Conservation (phyloP, 2,329 filamentous ascomycete species). For the Paracoccidioides lutzii region DNA sequence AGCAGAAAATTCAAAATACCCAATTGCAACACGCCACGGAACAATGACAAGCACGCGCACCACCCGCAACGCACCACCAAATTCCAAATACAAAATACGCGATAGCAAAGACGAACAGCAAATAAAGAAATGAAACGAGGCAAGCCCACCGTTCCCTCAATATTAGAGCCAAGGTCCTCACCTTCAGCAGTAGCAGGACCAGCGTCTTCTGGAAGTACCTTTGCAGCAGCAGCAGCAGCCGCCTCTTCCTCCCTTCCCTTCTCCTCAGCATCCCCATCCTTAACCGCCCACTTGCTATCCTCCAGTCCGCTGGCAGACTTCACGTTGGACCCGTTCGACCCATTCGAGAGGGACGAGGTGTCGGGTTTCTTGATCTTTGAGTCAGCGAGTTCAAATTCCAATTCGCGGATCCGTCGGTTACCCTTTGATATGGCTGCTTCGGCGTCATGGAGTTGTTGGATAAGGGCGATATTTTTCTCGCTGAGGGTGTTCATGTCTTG, state of each 20-base stretch:
- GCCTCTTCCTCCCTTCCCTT: slow-evolving; percentile 12
- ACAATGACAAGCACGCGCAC: slow-evolving; percentile 2
- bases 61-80: slow-evolving; percentile 4
- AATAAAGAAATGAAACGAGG: slow-evolving; percentile 25
- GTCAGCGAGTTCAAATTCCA: slow-evolving; percentile 13
- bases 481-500: slow-evolving; percentile 16
- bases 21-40: slow-evolving; percentile 5
- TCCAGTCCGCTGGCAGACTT: slow-evolving; percentile 20
- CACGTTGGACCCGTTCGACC: slow-evolving; percentile 9
- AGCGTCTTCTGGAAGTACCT: slow-evolving; percentile 17
- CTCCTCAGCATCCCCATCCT: slow-evolving; percentile 15
- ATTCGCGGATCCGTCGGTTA: slow-evolving; percentile 13
- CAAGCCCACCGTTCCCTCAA: slow-evolving; percentile 36
- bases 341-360: slow-evolving; percentile 9
- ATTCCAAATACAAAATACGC: slow-evolving; percentile 14
- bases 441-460: slow-evolving; percentile 12
- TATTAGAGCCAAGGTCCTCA: slow-evolving; percentile 36
- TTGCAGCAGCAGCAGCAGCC: neutral
- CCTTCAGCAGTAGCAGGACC: slow-evolving; percentile 30
- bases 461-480: slow-evolving; percentile 13
- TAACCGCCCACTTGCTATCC: slow-evolving; percentile 31
- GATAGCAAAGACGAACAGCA: slow-evolving; percentile 4
- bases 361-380: slow-evolving; percentile 6
- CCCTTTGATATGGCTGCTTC: slow-evolving; percentile 16
- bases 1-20: slow-evolving; percentile 15